Evolutionary conservation across 2,329 filamentous ascomycete species (phyloP), one percentile per base, ranked within the genome.

Genomic region (Exophiala lecanii-corni): DNA sequence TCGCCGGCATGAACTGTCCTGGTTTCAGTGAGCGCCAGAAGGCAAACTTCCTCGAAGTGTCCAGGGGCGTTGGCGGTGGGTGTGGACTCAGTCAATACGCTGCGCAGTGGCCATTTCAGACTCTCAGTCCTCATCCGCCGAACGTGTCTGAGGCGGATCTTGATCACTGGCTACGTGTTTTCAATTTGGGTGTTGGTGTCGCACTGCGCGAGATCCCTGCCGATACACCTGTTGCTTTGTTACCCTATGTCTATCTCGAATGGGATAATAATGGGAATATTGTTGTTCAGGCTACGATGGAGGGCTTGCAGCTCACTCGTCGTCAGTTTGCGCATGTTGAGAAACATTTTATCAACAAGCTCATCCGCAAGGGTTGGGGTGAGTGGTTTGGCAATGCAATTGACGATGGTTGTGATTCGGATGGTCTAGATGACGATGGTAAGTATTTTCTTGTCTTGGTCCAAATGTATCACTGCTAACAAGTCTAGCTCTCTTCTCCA

Each of bases 11-110:
- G 4, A 60, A 59, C 6, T 70, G 67, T 36, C 65, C 67, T 23
- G 62, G 57, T 2, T 72, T 72, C 51, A 67, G 63, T 30, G 66
- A 69, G 17, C 64, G 66, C 26, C 66, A 69, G 47, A 51, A 52
- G 40, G 45, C 30, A 17, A 18, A 17, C 15, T 50, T 50, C 35
- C 45, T 36, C 34, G 38, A 47, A 30, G 36, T 32, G 21, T 49
- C 45, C 16, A 34, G 12, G 19, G 31, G 25, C 12, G 23, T 42
- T 9, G 40, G 43, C n/a, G 28, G 32, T 26, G 48, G 48, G 4
- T 39, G 44, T 16, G 33, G 15, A 6, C 32, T 53, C 25, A 42
- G 43, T 26, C 13, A 26, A n/a, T 52, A 53, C 37, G 44, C 46
- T 19, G 20, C 33, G 13, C 31, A 41, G n/a, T 56, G 54, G 54